Evolutionary conservation across 2,329 filamentous ascomycete species (phyloP).

Genomic region (Penicillium sclerotigenum): DNA sequence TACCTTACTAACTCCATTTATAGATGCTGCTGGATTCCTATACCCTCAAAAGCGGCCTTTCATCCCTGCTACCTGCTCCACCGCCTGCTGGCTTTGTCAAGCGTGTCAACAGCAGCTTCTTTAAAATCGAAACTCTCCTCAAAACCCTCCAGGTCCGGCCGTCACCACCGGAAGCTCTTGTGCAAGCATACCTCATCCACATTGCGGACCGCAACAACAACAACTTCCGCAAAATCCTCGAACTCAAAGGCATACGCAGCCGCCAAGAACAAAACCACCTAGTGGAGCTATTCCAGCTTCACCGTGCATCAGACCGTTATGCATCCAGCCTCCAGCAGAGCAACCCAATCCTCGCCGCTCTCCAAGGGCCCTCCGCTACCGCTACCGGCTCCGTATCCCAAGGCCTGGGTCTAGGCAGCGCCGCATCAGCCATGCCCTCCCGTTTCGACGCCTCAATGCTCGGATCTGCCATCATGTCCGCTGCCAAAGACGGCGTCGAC

Average conservation of each 20-base stretch:
- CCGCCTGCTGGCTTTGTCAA: slow-evolving; percentile 69
- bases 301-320: slow-evolving; percentile 64
- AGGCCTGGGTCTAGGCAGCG: slow-evolving; percentile 48
- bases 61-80: slow-evolving; percentile 56
- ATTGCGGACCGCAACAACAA: slow-evolving; percentile 88
- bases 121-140: slow-evolving; percentile 83
- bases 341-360: slow-evolving; percentile 67
- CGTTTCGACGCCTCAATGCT: slow-evolving; percentile 79
- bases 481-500: slow-evolving; percentile 78
- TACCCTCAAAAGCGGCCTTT: slow-evolving; percentile 51
- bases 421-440: slow-evolving; percentile 45
- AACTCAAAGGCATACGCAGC: slow-evolving; percentile 82
- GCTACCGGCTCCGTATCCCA: slow-evolving; percentile 42
- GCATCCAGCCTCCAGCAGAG: slow-evolving; percentile 64
- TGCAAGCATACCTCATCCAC: slow-evolving; percentile 96
- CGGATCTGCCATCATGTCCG: slow-evolving; percentile 83
- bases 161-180: slow-evolving; percentile 85
- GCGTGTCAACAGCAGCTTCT: slow-evolving; percentile 78
- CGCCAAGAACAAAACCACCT: slow-evolving; percentile 79
- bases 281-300: slow-evolving; percentile 86
- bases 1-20: neutral
- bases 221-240: slow-evolving; percentile 95
- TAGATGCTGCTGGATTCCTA: slow-evolving; percentile 97
- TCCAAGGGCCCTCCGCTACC: slow-evolving; percentile 43
- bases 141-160: slow-evolving; percentile 95